Evolutionary conservation across 345 rosid genomes (phyloP), one percentile per base, ranked within the genome.

Genomic region (Dovyalis caffra): DNA sequence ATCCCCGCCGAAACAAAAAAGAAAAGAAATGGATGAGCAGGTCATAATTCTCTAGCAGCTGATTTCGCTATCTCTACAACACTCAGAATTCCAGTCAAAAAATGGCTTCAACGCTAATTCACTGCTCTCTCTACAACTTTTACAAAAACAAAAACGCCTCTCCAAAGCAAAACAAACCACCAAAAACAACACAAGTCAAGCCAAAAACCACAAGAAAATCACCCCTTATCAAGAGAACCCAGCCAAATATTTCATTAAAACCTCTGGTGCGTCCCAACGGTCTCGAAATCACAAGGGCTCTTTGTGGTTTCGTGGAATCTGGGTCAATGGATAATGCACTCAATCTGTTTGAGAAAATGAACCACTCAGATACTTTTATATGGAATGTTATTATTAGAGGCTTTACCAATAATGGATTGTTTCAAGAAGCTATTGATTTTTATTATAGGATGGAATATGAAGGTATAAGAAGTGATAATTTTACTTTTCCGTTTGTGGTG

Each of bases 301-400:
- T 87, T 6, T 32, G 18, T 2, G 65, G 16, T 0, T 61, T 80
- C 1, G 83, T 77, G 11, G 84, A 80, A 57, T 84, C 86, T 0
- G 89, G 92, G 26, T 79, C 81, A 0, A 77, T 89, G 85, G 84
- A 78, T 0, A 43, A 81, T 81, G 93, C 93, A 35, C 84, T 86
- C 88, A 37, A 80, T 61, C 68, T 93, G 91, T 90, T 93, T 66
- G 92, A 91, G 33, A 80, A 82, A 87, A 89, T 93, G 91, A 71
- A 76, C 71, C 85, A 70, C 64, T 71, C 80, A 14, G 92, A 91
- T 72, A 37, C 74, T 34, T 89, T 73, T 63, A 3, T 82, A 0
- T 93, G 97, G 95, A 93, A 89, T 76, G 79, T 89, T 66, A 80
- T 93, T 71, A 88, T 90, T 47, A 90, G 79, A 81, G 94, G 94